A percentile compares a stretch with the other conserved stretches of the same genome.
These are phyloP conservation scores for Candida buenavistaensis DNA, from an alignment of 1,139 yeast genomes.

Conservation along the genomic window DNA sequence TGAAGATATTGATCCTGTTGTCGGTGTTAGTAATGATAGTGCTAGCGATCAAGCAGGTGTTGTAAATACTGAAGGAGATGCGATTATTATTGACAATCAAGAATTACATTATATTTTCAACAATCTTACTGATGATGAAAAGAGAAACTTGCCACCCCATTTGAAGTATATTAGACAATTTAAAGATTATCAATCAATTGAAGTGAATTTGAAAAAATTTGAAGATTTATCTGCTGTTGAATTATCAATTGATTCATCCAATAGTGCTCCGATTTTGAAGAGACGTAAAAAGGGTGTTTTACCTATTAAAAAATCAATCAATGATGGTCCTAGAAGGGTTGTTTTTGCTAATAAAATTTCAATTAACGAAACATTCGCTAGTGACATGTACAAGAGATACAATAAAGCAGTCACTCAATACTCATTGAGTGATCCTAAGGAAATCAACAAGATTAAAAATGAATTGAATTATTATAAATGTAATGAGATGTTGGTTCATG, in stretches of 20 bases:
- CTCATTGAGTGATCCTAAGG: constrained; percentile 45
- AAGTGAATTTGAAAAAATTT: constrained; percentile 33
- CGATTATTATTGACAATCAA: constrained; percentile 23
- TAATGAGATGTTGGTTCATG: constrained; percentile 58
- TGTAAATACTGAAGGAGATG: not conserved
- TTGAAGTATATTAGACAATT: constrained; percentile 42
- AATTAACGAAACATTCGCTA: constrained; percentile 49
- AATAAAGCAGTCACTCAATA: constrained; percentile 55
- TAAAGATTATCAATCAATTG: constrained; percentile 34
- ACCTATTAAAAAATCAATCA: not conserved
- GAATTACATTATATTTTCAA: constrained; percentile 31
- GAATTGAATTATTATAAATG: constrained; percentile 54
- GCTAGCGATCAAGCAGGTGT: constrained; percentile 13
- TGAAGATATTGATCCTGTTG: constrained; percentile 5
- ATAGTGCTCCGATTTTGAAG: constrained; percentile 9
- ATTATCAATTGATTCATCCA: constrained; percentile 1
- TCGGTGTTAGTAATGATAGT: not conserved
- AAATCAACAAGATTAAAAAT: constrained; percentile 47
- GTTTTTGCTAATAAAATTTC: constrained; percentile 44
- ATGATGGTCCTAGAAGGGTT: constrained; percentile 27
- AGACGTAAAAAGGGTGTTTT: constrained; percentile 3
- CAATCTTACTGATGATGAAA: constrained; percentile 27
- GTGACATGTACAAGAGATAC: constrained; percentile 50
- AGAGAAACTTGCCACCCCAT: constrained; percentile 36
- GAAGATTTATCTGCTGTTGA: constrained; percentile 21